Evolutionary conservation across 345 rosid genomes (phyloP).

Genomic region (Melastoma malabathricum): DNA sequence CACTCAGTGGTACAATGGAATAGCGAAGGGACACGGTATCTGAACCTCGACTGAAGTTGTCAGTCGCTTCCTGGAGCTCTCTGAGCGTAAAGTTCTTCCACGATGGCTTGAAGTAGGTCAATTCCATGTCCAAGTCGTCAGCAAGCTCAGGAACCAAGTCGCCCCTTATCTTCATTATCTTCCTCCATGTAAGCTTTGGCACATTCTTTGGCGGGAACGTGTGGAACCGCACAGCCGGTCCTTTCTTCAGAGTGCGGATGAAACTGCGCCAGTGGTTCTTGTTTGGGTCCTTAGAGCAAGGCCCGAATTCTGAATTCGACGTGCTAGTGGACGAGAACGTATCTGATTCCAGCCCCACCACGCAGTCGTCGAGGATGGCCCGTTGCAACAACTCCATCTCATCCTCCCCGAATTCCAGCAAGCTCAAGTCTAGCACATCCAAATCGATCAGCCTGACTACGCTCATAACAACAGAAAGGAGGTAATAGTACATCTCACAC

Average conservation of each 20-base stretch:
- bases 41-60: slow-evolving; percentile 56
- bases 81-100: slow-evolving; percentile 66
- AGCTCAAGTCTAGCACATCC: slow-evolving; percentile 15
- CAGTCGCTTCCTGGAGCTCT: slow-evolving; percentile 62
- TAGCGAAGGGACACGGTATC: neutral
- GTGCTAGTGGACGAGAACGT: slow-evolving; percentile 36
- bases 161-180: slow-evolving; percentile 47
- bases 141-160: slow-evolving; percentile 45
- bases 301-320: slow-evolving; percentile 32
- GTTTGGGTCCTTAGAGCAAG: slow-evolving; percentile 3
- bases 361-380: slow-evolving; percentile 20
- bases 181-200: slow-evolving; percentile 56
- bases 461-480: too few species aligned
- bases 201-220: slow-evolving; percentile 28
- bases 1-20: neutral
- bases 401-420: slow-evolving; percentile 11
- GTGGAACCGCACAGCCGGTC: slow-evolving; percentile 35
- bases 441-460: neutral
- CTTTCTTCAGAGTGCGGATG: slow-evolving; percentile 45
- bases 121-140: slow-evolving; percentile 40
- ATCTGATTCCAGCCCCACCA: slow-evolving; percentile 11
- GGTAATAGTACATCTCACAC: too few species aligned
- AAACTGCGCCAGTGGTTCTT: slow-evolving; percentile 40
- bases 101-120: slow-evolving; percentile 42
- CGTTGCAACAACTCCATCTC: slow-evolving; percentile 9